Evolutionary conservation across 1,139 yeast species (phyloP).

Genomic region (Yamadazyma blattariae): DNA sequence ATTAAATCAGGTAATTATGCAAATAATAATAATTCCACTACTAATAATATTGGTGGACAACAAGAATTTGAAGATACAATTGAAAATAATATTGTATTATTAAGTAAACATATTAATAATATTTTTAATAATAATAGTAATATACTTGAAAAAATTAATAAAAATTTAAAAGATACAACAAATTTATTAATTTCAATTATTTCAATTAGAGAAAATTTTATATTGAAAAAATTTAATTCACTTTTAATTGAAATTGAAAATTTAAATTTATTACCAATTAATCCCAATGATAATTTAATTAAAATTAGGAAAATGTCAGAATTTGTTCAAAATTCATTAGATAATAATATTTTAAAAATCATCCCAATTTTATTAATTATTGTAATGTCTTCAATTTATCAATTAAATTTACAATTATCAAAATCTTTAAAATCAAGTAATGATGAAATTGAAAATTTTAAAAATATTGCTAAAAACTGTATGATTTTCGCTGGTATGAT

Average conservation of each 20-base stretch:
- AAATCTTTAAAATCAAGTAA: conserved; percentile 52
- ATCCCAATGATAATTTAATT: conserved; percentile 35
- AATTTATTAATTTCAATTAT: conserved; percentile 63
- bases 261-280: conserved; percentile 66
- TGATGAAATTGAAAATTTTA: conserved; percentile 52
- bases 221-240: conserved; percentile 57
- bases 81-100: conserved; percentile 49
- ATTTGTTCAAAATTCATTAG: conserved; percentile 44
- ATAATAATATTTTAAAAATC: conserved; percentile 73
- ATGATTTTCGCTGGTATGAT: conserved; percentile 96
- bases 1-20: conserved; percentile 34
- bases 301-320: conserved; percentile 41
- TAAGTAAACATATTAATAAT: conserved; percentile 56
- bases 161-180: conserved; percentile 59
- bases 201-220: conserved; percentile 61
- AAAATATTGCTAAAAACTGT: conserved; percentile 74
- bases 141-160: conserved; percentile 43
- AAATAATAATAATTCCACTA: conserved; percentile 15
- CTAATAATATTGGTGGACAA: no score
- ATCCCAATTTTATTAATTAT: conserved; percentile 78
- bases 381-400: conserved; percentile 76
- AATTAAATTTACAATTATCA: conserved; percentile 47
- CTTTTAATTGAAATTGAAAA: conserved; percentile 56
- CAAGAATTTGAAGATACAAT: conserved; percentile 25
- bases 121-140: conserved; percentile 51